A percentile compares a stretch with the other conserved stretches of the same genome.
phyloP scores from a whole-genome alignment of 208 protist species.

The Acanthamoeba healyi region DNA sequence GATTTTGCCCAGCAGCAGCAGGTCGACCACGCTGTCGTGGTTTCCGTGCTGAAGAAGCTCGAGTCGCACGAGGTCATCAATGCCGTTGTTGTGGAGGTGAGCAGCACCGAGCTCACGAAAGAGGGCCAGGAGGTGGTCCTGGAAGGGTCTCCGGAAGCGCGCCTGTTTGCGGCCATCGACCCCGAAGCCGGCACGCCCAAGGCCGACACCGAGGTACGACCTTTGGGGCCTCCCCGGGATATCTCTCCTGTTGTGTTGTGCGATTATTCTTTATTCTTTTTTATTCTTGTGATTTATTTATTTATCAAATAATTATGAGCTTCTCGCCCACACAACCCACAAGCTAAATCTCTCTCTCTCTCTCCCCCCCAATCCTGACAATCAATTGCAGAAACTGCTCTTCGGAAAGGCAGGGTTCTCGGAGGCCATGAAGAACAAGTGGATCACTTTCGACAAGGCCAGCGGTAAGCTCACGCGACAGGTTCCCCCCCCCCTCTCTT shows the following conservation, averaged over 20 bases:
- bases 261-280: too few relatives aligned
- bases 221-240: background rate
- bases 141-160: conserved; percentile 94
- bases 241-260: conserved; percentile 68
- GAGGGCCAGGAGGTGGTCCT: conserved; percentile 92
- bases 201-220: conserved; percentile 20
- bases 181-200: conserved; percentile 74
- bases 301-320: too few relatives aligned
- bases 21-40: conserved; percentile 93
- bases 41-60: conserved; percentile 94
- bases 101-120: conserved; percentile 90
- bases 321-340: too few relatives aligned
- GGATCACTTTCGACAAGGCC: conserved; percentile 93
- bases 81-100: conserved; percentile 76
- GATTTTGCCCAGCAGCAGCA: conserved; percentile 65
- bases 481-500: conserved; percentile 62
- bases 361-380: conserved; percentile 74
- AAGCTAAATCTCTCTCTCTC: conserved; percentile 31
- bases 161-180: conserved; percentile 87
- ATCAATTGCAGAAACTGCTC: conserved; percentile 82
- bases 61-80: conserved; percentile 91
- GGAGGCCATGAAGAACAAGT: conserved; percentile 95
- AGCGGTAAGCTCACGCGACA: conserved; percentile 84
- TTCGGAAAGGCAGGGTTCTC: conserved; percentile 88
- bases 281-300: too few relatives aligned